Evolutionary conservation across 352 stramenopile species (phyloP).

Genomic region (Nothophytophthora sp.): DNA sequence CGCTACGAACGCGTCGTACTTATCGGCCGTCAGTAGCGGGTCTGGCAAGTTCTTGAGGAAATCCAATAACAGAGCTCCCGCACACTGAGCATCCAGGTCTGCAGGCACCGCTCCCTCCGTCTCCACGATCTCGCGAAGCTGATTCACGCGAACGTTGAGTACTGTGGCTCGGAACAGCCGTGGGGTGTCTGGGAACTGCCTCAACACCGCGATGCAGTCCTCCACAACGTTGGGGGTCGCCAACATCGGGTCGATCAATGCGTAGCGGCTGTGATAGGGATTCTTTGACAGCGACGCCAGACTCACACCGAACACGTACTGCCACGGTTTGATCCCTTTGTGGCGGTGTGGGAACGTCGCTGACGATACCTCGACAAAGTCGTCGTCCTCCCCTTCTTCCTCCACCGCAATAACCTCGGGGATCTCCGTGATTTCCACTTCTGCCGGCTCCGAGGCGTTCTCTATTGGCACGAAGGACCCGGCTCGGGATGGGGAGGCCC

Average conservation of each 20-base stretch:
- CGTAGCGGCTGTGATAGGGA: constrained; percentile 78
- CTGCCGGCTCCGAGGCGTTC: constrained; percentile 11
- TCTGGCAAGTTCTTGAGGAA: constrained; percentile 82
- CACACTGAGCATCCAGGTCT: constrained; percentile 65
- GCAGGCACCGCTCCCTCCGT: constrained; percentile 56
- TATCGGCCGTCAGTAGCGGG: constrained; percentile 72
- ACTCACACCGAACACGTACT: constrained; percentile 80
- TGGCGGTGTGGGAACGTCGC: constrained; percentile 70
- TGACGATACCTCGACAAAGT: constrained; percentile 50
- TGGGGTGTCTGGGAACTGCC: constrained; percentile 58
- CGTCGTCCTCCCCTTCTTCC: constrained; percentile 27
- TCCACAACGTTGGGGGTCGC: constrained; percentile 77
- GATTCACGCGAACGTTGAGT: constrained; percentile 63
- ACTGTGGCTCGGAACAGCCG: constrained; percentile 83
- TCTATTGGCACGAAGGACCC: constrained; percentile 22
- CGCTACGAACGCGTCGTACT: constrained; percentile 82
- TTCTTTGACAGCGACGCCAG: constrained; percentile 77
- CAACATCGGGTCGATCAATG: constrained; percentile 72
- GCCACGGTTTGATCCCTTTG: constrained; percentile 81
- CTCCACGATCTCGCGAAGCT: constrained; percentile 78
- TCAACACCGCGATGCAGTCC: constrained; percentile 76
- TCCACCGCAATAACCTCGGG: constrained; percentile 6
- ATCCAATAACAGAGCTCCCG: constrained; percentile 71
- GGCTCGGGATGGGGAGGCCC: constrained; percentile 24
- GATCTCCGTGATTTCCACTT: constrained; percentile 17